Percentiles rank a stretch among this genome's conserved stretches.
phyloP scores from a whole-genome alignment of 1,284 basidiomycete species.

The Puccinia triticina region DNA sequence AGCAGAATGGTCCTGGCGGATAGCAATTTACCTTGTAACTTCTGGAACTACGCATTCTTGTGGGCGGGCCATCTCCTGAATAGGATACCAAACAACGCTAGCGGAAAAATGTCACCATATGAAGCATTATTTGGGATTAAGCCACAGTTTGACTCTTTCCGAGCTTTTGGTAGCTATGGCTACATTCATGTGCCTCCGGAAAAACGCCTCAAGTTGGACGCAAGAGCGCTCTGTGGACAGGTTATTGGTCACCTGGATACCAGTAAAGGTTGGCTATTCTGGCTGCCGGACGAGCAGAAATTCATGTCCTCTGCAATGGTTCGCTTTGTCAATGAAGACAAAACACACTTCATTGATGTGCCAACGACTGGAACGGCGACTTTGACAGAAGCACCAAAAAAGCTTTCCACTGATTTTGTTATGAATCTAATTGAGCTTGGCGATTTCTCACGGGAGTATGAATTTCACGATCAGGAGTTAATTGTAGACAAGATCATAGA shows the following conservation, averaged over 20 bases:
- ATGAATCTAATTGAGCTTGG: not conserved
- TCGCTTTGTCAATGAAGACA: not conserved
- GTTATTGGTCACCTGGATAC: not conserved
- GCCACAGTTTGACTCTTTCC: not conserved
- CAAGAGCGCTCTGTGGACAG: not conserved
- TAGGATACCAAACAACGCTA: slow-evolving; percentile 11
- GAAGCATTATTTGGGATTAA: slow-evolving; percentile 10
- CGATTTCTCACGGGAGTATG: not conserved
- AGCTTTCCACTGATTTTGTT: not conserved
- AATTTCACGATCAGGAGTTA: not conserved
- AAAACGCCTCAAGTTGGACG: not conserved
- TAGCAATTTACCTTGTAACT: not conserved
- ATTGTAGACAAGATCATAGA: not conserved
- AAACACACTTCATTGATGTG: not conserved
- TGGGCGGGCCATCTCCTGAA: slow-evolving; percentile 25
- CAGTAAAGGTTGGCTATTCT: slow-evolving; percentile 34
- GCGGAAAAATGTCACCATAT: not conserved
- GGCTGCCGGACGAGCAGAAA: not conserved
- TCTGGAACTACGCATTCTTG: slow-evolving; percentile 16
- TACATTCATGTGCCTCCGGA: slow-evolving; percentile 27
- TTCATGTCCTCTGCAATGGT: not conserved
- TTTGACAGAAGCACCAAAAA: not conserved
- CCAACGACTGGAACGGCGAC: not conserved
- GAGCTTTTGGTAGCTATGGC: not conserved
- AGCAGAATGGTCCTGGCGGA: not conserved